Conservation (phyloP, 768 basidiomycete genomes). For the Tulasnella sp. region DNA sequence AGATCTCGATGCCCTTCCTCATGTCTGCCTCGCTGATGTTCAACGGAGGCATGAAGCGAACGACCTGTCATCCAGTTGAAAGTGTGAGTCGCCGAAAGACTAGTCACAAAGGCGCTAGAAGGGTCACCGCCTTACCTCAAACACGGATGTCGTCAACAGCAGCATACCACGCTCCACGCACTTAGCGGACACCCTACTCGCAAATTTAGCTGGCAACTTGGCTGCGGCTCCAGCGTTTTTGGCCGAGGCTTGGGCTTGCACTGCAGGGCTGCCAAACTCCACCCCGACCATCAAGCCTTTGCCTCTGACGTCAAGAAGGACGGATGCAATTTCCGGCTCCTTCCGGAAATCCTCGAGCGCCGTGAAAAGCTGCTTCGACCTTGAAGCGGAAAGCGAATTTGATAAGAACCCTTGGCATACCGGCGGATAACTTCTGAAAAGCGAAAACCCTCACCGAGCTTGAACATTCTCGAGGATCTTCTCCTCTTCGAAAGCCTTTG, state of each 20-base stretch:
- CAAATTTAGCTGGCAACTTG: constrained; percentile 48
- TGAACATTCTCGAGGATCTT: constrained; percentile 78
- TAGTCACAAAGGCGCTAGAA: constrained; percentile 16
- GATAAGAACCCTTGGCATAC: background rate
- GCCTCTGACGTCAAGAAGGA: constrained; percentile 84
- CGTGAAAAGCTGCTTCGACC: constrained; percentile 67
- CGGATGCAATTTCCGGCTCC: constrained; percentile 48
- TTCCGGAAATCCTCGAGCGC: constrained; percentile 54
- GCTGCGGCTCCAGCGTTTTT: constrained; percentile 34
- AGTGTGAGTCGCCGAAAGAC: background rate
- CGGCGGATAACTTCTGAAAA: background rate
- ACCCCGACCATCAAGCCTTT: constrained; percentile 84
- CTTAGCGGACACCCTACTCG: constrained; percentile 64
- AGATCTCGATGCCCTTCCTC: constrained; percentile 44
- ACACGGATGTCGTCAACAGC: constrained; percentile 83
- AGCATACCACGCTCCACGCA: constrained; percentile 85
- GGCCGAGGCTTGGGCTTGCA: constrained; percentile 49
- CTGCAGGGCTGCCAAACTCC: constrained; percentile 66
- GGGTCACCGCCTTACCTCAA: constrained; percentile 48
- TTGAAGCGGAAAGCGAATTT: constrained; percentile 32
- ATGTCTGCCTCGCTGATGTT: constrained; percentile 75
- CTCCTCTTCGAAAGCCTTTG: constrained; percentile 71
- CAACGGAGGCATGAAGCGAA: constrained; percentile 90
- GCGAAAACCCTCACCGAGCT: constrained; percentile 48
- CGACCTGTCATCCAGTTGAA: constrained; percentile 34